A percentile compares a stretch with the other conserved stretches of the same genome.
Evolutionary conservation across 73 alveolate genomes (phyloP).

Genomic region (Tetrahymena borealis): DNA sequence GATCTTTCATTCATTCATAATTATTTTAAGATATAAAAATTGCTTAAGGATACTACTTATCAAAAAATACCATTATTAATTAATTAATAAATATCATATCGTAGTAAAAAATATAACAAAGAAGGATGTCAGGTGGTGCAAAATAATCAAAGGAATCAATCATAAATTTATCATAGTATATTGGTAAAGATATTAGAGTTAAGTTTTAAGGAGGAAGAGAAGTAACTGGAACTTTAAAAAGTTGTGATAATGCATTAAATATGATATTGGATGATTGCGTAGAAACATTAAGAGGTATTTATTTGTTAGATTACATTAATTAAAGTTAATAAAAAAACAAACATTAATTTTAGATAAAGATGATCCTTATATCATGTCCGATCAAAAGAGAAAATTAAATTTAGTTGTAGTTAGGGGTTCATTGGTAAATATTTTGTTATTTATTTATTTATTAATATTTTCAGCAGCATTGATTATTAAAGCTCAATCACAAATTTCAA

Average conservation of each 20-base stretch:
- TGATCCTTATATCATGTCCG: neutral
- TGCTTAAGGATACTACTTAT: no score
- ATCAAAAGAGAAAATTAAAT: neutral
- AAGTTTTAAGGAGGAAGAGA: neutral
- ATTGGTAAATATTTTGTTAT: neutral
- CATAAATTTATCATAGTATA: neutral
- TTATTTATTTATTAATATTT: neutral
- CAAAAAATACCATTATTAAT: neutral
- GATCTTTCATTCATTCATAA: no score
- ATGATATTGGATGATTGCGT: neutral
- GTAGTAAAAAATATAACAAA: neutral
- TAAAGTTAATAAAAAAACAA: neutral
- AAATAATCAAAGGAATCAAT: neutral
- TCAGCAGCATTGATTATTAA: no score
- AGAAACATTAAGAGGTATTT: neutral
- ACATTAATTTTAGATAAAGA: neutral
- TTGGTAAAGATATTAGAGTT: neutral
- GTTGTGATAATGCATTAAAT: neutral
- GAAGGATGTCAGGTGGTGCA: neutral
- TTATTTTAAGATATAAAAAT: neutral
- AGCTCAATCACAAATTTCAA: no score
- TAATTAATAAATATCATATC: neutral
- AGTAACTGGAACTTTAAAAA: neutral
- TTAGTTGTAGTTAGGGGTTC: neutral
- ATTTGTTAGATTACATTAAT: neutral